A percentile compares a stretch with the other conserved stretches of the same genome.
Conservation (phyloP, 2,329 filamentous ascomycete genomes). For the Cordyceps pruinosa region DNA sequence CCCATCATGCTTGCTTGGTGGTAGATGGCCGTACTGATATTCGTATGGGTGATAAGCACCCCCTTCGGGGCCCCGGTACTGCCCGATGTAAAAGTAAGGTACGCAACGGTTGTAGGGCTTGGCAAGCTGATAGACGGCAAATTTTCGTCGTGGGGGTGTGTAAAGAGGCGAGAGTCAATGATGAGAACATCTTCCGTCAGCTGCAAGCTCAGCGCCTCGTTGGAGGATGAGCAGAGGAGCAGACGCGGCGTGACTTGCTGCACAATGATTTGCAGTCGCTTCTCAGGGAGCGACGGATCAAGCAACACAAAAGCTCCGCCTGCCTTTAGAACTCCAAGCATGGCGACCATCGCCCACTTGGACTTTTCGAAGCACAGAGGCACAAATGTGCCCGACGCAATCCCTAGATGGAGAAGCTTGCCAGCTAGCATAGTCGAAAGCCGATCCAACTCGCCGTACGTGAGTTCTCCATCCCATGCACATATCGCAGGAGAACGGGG, state of each 20-base stretch:
- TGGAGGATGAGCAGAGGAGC: not conserved
- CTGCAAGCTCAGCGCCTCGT: not conserved
- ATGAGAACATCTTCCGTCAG: too few species aligned
- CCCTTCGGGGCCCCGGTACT: conserved; percentile 44
- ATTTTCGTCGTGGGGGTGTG: too few species aligned
- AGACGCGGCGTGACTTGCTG: not conserved
- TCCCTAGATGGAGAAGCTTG: not conserved
- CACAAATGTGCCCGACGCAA: conserved; percentile 7
- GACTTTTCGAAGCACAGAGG: conserved; percentile 25
- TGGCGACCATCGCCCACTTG: conserved; percentile 20
- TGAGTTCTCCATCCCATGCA: conserved; percentile 19
- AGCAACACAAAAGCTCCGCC: conserved; percentile 24
- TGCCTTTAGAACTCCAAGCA: conserved; percentile 22
- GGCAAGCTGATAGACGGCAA: too few species aligned
- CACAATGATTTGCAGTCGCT: not conserved
- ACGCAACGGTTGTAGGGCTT: too few species aligned
- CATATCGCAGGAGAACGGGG: conserved; percentile 18
- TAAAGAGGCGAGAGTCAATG: too few species aligned
- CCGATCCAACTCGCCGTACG: conserved; percentile 15
- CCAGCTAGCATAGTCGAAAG: conserved; percentile 1
- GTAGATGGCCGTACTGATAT: conserved; percentile 19
- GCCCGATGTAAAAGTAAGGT: conserved; percentile 46
- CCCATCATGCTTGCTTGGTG: not conserved
- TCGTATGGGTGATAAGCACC: conserved; percentile 8
- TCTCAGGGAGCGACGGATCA: conserved; percentile 11